Base-by-base conservation (phyloP, 331 rosid genomes). In the Phaseolus coccineus region DNA sequence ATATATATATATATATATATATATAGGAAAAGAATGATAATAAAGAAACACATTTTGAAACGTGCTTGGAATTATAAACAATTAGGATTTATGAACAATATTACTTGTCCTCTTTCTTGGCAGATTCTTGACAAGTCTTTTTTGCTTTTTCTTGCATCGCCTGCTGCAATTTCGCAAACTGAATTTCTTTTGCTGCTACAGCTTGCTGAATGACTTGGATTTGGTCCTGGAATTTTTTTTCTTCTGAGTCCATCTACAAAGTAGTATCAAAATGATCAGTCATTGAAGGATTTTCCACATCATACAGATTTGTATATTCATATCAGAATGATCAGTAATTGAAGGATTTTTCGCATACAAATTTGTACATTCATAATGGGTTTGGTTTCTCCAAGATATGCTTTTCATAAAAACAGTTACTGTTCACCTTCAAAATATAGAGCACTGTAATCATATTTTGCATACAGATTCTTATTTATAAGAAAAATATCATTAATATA, bases 211-310 rank as follows among this genome's bases (percentile, higher is more conserved):
- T 77, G 63, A 70, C 58, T 50, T 84, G 81, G 31, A 93, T 83
- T 75, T 87, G 97, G 0, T 86, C 89, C 7, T 81, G 85, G 80
- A 85, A 86, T 76, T 83, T 85, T 1, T 24, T 47, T 68, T 91
- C 94, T 77, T 81, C 95, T 27, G 51, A 42, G 11, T 83, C 77
- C 93, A 91, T 93, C 95, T 93, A 47, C 52, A 81, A 62, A 52
- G 70, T 13, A 19, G 47, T 47, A 79, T 24, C 40, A 75, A 15
- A 71, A 48, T 10, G 24, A 65, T 71, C 61, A 55, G 53, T 16
- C 25, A 13, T 65, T 1, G 51, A 46, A 46, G 51, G 15, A 46
- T 3, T 27, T 2, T 44, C 42, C 13, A 19, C 46, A 33, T 44
- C 46, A 40, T 8, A 42, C 46, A 40, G 7, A 40, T 40, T 40